A percentile compares a stretch with the other conserved stretches of the same genome.
Conservation (phyloP, 2,329 filamentous ascomycete genomes). For the Pseudogymnoascus sp. region DNA sequence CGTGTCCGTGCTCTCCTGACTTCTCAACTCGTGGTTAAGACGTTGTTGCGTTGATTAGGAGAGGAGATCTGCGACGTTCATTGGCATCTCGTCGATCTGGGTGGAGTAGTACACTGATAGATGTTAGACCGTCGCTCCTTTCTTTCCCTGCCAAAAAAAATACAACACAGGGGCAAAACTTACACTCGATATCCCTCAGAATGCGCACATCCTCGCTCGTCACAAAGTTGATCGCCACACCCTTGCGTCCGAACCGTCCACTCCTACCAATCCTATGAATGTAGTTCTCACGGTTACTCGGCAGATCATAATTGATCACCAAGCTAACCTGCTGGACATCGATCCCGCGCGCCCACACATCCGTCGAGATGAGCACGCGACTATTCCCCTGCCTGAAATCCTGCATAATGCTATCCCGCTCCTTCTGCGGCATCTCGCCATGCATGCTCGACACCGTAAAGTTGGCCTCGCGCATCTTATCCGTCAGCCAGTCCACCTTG, state of each 20-base stretch:
- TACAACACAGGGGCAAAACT: slow-evolving; percentile 31
- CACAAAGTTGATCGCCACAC: slow-evolving; percentile 99
- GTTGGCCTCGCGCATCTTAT: slow-evolving; percentile 98
- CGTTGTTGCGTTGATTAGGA: slow-evolving; percentile 15
- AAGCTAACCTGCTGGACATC: slow-evolving; percentile 97
- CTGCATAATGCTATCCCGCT: slow-evolving; percentile 98
- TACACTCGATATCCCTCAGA: slow-evolving; percentile 89
- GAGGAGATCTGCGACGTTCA: slow-evolving; percentile 51
- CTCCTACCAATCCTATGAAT: slow-evolving; percentile 97
- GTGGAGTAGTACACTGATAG: slow-evolving; percentile 60
- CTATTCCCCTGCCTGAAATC: slow-evolving; percentile 97
- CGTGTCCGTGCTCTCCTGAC: neutral
- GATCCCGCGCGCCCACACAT: slow-evolving; percentile 97
- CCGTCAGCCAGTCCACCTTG: slow-evolving; percentile 98
- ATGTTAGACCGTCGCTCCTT: slow-evolving; percentile 20
- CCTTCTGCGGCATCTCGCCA: slow-evolving; percentile 97
- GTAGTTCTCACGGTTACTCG: slow-evolving; percentile 98
- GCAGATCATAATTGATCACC: slow-evolving; percentile 98
- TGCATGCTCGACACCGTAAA: slow-evolving; percentile 99
- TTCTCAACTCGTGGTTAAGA: neutral
- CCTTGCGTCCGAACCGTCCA: slow-evolving; percentile 92
- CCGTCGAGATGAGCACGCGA: slow-evolving; percentile 90
- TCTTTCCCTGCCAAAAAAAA: too few species aligned
- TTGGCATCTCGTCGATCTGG: slow-evolving; percentile 75
- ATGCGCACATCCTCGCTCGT: slow-evolving; percentile 97